These are phyloP conservation scores for Hypoxylon rickii DNA, from an alignment of 495 filamentous ascomycete genomes.

Conservation along the genomic window DNA sequence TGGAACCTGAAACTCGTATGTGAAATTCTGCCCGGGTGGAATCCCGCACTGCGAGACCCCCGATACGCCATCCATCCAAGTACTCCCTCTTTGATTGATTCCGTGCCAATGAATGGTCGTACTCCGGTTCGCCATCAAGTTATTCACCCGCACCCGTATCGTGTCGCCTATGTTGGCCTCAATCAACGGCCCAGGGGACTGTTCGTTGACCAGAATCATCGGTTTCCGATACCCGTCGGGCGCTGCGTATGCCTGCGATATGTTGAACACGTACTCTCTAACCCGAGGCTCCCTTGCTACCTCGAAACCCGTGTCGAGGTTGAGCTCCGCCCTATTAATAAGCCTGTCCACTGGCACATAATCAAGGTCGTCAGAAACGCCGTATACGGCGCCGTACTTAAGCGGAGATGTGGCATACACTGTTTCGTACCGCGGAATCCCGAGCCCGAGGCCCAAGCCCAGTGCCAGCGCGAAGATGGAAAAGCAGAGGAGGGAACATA, in stretches of 20 bases:
- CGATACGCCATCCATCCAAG: neutral
- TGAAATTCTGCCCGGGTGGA: constrained; percentile 33
- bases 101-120: constrained; percentile 40
- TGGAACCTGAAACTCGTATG: constrained; percentile 36
- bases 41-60: constrained; percentile 43
- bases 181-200: constrained; percentile 60
- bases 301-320: constrained; percentile 31
- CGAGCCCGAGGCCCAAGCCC: constrained; percentile 29
- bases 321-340: constrained; percentile 34
- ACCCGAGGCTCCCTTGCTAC: constrained; percentile 7
- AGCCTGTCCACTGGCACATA: constrained; percentile 22
- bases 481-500: constrained; percentile 22
- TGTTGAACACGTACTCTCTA: constrained; percentile 38
- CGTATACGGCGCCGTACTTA: constrained; percentile 13
- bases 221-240: constrained; percentile 59
- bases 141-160: constrained; percentile 32
- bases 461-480: constrained; percentile 14
- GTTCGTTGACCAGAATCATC: constrained; percentile 61
- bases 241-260: constrained; percentile 28
- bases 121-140: constrained; percentile 31
- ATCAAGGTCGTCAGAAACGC: constrained; percentile 10
- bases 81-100: neutral
- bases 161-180: constrained; percentile 55
- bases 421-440: constrained; percentile 10
- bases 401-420: neutral